Percentiles rank a stretch among this genome's conserved stretches.
Conservation (phyloP, 495 filamentous ascomycete genomes). For the Hyaloscypha hepaticicola region DNA sequence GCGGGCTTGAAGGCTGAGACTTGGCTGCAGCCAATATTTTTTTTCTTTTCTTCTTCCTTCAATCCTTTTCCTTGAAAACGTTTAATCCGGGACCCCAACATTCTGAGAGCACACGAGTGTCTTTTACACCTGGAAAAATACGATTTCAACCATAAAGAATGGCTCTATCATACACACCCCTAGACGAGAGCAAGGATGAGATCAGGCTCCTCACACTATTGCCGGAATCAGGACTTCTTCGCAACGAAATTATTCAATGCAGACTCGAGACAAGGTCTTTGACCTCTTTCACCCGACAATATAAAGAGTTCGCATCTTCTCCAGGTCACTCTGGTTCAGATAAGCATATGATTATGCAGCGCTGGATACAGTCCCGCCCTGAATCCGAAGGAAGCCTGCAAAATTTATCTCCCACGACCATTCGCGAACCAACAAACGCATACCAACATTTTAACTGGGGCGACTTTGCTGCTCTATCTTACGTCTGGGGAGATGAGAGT, state of each 20-base stretch:
- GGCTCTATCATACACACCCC: slow-evolving; percentile 14
- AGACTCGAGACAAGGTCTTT: slow-evolving; percentile 12
- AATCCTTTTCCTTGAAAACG: no score
- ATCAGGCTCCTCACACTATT: slow-evolving; percentile 11
- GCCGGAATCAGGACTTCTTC: background rate
- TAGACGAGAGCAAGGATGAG: slow-evolving; percentile 14
- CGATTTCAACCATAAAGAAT: no score
- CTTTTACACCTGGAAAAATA: no score
- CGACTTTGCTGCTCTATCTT: slow-evolving; percentile 23
- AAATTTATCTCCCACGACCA: background rate
- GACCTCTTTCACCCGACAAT: background rate
- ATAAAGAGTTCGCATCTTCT: background rate
- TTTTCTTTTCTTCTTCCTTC: no score
- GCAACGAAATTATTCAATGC: slow-evolving; percentile 1
- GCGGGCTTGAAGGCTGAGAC: no score
- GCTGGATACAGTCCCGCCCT: background rate
- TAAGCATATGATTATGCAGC: background rate
- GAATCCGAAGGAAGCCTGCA: background rate
- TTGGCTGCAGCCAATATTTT: no score
- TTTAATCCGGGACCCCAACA: no score
- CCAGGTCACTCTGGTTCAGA: background rate
- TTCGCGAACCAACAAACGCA: background rate
- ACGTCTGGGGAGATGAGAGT: slow-evolving; percentile 12
- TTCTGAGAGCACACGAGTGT: no score
- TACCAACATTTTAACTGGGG: slow-evolving; percentile 17